Percentiles rank a stretch among this genome's conserved stretches.
phyloP scores from a whole-genome alignment of 2,329 filamentous ascomycete species.

The Podosphaera leucotricha region DNA sequence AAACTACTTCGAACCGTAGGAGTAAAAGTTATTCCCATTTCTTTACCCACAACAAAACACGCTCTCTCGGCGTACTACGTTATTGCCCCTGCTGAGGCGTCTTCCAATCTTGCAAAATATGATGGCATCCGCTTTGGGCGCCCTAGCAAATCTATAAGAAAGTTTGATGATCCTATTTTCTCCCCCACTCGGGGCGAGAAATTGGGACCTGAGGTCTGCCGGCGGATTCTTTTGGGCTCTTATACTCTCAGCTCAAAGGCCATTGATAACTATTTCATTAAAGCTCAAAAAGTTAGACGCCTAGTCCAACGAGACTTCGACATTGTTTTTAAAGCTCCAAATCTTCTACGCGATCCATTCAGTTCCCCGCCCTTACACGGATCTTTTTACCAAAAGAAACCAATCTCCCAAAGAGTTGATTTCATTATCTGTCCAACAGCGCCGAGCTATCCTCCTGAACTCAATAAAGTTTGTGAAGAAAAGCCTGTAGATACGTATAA shows the following conservation, averaged over 20 bases:
- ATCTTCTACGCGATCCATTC: slow-evolving; percentile 40
- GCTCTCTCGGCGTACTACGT: slow-evolving; percentile 90
- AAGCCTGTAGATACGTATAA: slow-evolving; percentile 53
- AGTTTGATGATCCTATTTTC: slow-evolving; percentile 43
- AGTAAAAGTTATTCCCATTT: slow-evolving; percentile 50
- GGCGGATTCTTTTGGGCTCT: slow-evolving; percentile 69
- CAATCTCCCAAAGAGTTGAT: slow-evolving; percentile 45
- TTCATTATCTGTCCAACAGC: slow-evolving; percentile 74
- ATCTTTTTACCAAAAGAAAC: slow-evolving; percentile 27
- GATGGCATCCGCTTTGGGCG: slow-evolving; percentile 81
- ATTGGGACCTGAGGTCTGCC: slow-evolving; percentile 66
- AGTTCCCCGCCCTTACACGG: slow-evolving; percentile 36
- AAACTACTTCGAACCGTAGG: slow-evolving; percentile 36
- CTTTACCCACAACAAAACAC: slow-evolving; percentile 59
- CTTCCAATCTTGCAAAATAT: slow-evolving; percentile 89
- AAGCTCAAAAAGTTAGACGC: slow-evolving; percentile 70
- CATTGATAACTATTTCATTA: slow-evolving; percentile 90
- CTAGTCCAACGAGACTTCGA: slow-evolving; percentile 77
- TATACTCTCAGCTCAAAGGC: slow-evolving; percentile 78
- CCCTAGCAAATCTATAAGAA: slow-evolving; percentile 5
- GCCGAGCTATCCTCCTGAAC: slow-evolving; percentile 45
- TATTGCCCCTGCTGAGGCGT: slow-evolving; percentile 81
- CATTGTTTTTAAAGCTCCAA: slow-evolving; percentile 42
- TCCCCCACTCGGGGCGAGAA: slow-evolving; percentile 47
- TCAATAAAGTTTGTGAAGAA: slow-evolving; percentile 32